A percentile compares a stretch with the other conserved stretches of the same genome.
Conservation (phyloP, 768 basidiomycete species). For the Sistotremastrum suecicum region DNA sequence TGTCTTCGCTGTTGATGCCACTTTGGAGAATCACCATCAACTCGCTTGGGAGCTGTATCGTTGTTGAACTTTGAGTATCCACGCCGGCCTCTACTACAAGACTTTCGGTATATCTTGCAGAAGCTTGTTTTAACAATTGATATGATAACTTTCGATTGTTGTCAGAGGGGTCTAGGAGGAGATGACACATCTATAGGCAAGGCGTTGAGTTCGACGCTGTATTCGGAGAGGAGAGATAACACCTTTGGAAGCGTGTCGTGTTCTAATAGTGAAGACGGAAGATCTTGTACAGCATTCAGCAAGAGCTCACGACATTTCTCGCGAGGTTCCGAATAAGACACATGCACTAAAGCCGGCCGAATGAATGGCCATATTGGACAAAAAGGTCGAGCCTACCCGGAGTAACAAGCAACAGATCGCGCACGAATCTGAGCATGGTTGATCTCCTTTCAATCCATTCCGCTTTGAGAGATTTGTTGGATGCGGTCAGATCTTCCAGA, state of each 20-base stretch:
- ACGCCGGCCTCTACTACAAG: slow-evolving; percentile 81
- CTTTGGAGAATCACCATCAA: slow-evolving; percentile 49
- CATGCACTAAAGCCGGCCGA: neutral
- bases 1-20: slow-evolving; percentile 26
- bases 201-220: neutral
- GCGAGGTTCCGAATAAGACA: slow-evolving; percentile 28
- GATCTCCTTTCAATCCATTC: slow-evolving; percentile 49
- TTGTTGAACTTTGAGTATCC: slow-evolving; percentile 43
- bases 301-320: slow-evolving; percentile 54
- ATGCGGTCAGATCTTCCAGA: slow-evolving; percentile 52
- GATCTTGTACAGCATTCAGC: slow-evolving; percentile 50
- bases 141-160: slow-evolving; percentile 72
- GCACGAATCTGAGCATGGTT: slow-evolving; percentile 40
- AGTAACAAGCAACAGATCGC: slow-evolving; percentile 31
- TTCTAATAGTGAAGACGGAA: slow-evolving; percentile 49
- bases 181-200: slow-evolving; percentile 54
- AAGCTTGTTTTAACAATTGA: slow-evolving; percentile 51
- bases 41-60: slow-evolving; percentile 48
- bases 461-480: slow-evolving; percentile 62
- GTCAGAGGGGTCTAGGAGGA: slow-evolving; percentile 48
- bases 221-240: slow-evolving; percentile 4
- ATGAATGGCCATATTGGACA: slow-evolving; percentile 3
- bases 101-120: slow-evolving; percentile 62
- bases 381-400: neutral
- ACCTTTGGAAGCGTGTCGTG: slow-evolving; percentile 54